A percentile compares a stretch with the other conserved stretches of the same genome.
Conservation (phyloP, 352 stramenopile species). For the Globisporangium perplexum region DNA sequence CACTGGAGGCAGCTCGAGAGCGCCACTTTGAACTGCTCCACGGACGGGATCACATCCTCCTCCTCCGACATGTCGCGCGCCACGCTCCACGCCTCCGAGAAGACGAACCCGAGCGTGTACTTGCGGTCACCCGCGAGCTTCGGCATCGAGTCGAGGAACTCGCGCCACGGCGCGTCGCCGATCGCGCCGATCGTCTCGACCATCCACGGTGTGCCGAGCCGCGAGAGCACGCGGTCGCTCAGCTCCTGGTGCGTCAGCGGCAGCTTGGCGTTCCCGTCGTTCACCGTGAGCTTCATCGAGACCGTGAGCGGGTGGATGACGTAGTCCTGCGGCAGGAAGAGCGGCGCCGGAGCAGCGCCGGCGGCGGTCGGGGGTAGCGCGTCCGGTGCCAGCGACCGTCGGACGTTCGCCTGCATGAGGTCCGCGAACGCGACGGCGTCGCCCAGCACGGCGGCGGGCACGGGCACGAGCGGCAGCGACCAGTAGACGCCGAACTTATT, state of each 20-base stretch:
- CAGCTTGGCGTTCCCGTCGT: constrained; percentile 72
- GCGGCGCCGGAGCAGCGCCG: constrained; percentile 15
- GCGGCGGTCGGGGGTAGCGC: constrained; percentile 9
- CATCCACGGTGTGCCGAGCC: constrained; percentile 75
- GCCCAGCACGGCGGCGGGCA: constrained; percentile 36
- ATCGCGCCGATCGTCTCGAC: constrained; percentile 72
- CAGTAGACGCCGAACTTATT: constrained; percentile 81
- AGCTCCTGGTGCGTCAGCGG: constrained; percentile 76
- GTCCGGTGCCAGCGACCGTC: constrained; percentile 13
- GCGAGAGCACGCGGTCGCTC: constrained; percentile 57
- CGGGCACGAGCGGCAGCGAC: constrained; percentile 44
- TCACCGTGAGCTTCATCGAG: constrained; percentile 77
- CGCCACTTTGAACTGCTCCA: constrained; percentile 67
- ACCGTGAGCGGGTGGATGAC: constrained; percentile 69
- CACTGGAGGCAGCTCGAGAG: constrained; percentile 77
- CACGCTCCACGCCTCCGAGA: constrained; percentile 78
- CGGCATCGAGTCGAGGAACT: constrained; percentile 70
- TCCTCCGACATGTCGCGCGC: constrained; percentile 68
- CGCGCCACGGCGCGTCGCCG: constrained; percentile 53
- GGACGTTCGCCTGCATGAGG: constrained; percentile 66
- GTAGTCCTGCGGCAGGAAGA: constrained; percentile 56
- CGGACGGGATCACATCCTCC: constrained; percentile 65
- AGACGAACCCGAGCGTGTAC: constrained; percentile 84
- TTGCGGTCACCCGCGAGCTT: constrained; percentile 62
- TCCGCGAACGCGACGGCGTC: constrained; percentile 55